Percentiles rank a stretch among this genome's conserved stretches.
Conservation (phyloP, 176 grass and related monocot genomes). For the Aegilops sharonensis region DNA sequence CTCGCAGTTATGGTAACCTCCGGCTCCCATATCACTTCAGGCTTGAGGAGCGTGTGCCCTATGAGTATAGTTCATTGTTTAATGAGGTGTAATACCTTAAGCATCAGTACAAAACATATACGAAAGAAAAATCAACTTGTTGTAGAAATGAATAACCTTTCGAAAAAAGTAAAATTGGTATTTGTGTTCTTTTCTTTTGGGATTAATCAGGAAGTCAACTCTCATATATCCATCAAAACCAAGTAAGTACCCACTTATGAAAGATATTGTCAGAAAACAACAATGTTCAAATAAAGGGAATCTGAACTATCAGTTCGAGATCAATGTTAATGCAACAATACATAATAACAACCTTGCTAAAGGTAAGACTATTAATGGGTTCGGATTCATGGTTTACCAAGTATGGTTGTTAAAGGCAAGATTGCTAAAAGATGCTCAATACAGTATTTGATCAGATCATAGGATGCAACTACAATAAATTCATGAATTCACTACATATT, state of each 20-base stretch:
- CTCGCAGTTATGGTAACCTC: constrained; percentile 51
- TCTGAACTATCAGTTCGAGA: not conserved
- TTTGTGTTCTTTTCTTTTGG: not conserved
- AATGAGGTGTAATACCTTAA: not conserved
- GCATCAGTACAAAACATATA: not conserved
- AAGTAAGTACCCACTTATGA: not conserved
- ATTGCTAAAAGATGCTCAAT: too few species aligned
- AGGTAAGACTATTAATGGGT: not conserved
- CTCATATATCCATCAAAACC: not conserved
- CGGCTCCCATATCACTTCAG: constrained; percentile 64
- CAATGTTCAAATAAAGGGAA: not conserved
- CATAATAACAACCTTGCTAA: not conserved
- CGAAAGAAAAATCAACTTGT: not conserved
- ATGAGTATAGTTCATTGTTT: not conserved
- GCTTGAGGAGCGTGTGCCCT: constrained; percentile 71
- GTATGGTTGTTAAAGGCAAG: too few species aligned
- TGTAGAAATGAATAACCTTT: not conserved
- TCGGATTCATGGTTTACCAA: not conserved
- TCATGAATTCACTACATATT: too few species aligned
- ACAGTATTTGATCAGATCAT: too few species aligned
- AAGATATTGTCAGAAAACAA: not conserved
- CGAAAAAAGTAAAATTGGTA: not conserved
- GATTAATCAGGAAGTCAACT: not conserved
- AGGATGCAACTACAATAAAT: too few species aligned
- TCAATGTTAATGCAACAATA: not conserved